Percentiles rank a stretch among this genome's conserved stretches.
phyloP scores from a whole-genome alignment of 2,329 filamentous ascomycete species.

The Arthrinium phaeospermum region DNA sequence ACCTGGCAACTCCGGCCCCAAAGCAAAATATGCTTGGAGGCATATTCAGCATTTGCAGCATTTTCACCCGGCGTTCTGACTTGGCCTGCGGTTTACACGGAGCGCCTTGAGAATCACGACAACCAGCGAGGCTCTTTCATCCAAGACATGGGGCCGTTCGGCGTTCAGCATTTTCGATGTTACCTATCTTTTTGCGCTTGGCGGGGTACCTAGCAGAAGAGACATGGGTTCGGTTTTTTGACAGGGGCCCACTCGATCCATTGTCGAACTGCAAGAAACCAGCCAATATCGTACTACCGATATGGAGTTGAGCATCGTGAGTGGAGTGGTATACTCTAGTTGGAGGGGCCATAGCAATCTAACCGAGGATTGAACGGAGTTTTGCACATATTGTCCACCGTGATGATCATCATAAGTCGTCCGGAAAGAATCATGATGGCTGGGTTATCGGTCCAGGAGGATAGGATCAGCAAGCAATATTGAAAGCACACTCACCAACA shows the following conservation, averaged over 20 bases:
- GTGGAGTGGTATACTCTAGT: neutral
- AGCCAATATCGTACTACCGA: constrained; percentile 10
- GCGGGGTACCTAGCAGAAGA: constrained; percentile 4
- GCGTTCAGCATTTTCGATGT: constrained; percentile 5
- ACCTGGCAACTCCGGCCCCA: neutral
- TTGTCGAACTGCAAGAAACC: neutral
- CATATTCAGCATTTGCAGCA: constrained; percentile 1
- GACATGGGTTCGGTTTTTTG: constrained; percentile 4
- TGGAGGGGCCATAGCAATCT: constrained; percentile 14
- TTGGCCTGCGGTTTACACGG: neutral
- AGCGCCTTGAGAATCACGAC: neutral
- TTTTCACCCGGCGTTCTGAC: constrained; percentile 2
- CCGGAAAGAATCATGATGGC: constrained; percentile 6
- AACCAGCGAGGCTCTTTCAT: neutral
- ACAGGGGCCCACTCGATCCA: constrained; percentile 3
- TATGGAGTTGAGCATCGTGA: neutral
- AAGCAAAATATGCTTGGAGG: neutral
- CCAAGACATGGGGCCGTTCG: neutral
- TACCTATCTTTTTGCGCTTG: constrained; percentile 4
- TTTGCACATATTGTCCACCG: neutral
- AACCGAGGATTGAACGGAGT: constrained; percentile 9
- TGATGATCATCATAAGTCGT: neutral
- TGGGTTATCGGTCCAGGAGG: neutral
- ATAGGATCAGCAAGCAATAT: neutral
- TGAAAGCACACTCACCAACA: neutral